These are phyloP conservation scores for Dothidotthia symphoricarpi DNA, from an alignment of 2,329 filamentous ascomycete species.

Conservation along the genomic window DNA sequence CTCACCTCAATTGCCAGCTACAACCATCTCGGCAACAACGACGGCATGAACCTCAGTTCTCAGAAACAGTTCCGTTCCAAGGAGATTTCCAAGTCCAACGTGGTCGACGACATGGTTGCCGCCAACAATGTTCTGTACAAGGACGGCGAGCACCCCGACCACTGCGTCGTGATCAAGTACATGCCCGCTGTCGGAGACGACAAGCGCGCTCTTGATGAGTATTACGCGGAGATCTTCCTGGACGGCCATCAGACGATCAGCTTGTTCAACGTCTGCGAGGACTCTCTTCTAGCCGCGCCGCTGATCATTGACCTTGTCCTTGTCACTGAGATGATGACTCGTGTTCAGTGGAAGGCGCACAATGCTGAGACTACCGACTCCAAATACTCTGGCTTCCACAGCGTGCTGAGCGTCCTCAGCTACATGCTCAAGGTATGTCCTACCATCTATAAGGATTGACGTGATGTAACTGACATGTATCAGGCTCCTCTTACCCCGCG, in stretches of 20 bases:
- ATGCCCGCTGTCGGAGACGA: constrained; percentile 98
- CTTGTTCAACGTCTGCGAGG: constrained; percentile 98
- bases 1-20: constrained; percentile 97
- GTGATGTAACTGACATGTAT: constrained; percentile 13
- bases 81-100: constrained; percentile 99
- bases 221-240: constrained; percentile 98
- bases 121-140: constrained; percentile 90
- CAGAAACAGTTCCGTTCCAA: constrained; percentile 99
- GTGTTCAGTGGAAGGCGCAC: constrained; percentile 80
- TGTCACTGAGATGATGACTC: constrained; percentile 96
- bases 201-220: constrained; percentile 98
- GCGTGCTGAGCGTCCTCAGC: constrained; percentile 92
- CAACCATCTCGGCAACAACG: constrained; percentile 99
- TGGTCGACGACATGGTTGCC: constrained; percentile 99
- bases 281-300: constrained; percentile 91
- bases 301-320: constrained; percentile 96
- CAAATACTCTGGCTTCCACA: constrained; percentile 92
- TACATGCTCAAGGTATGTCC: constrained; percentile 81
- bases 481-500: constrained; percentile 89
- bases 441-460: constrained; percentile 1
- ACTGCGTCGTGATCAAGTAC: constrained; percentile 99
- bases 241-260: constrained; percentile 98
- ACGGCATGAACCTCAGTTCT: constrained; percentile 97
- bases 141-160: constrained; percentile 90
- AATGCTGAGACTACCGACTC: constrained; percentile 54